These are phyloP conservation scores for Crataegus laevigata DNA, from an alignment of 306 rosid genomes.

Conservation along the genomic window DNA sequence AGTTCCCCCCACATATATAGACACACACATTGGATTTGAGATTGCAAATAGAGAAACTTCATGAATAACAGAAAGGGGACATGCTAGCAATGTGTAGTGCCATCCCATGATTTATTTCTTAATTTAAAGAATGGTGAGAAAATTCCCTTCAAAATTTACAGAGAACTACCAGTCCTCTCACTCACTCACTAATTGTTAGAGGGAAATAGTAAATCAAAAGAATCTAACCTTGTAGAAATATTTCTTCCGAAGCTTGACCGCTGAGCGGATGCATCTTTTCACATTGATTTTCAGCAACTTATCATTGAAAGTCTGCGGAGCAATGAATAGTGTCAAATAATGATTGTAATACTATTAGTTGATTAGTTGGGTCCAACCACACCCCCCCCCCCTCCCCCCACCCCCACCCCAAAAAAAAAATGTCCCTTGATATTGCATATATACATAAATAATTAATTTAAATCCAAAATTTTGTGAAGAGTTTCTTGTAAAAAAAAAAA, in stretches of 20 bases:
- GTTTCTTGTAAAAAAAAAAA: neutral
- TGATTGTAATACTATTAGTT: neutral
- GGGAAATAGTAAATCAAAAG: conserved; percentile 3
- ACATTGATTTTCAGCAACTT: conserved; percentile 71
- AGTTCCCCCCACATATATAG: neutral
- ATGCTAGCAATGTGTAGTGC: neutral
- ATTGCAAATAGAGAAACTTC: neutral
- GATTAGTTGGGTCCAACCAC: neutral
- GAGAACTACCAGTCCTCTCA: neutral
- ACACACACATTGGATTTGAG: neutral
- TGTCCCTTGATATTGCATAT: too few relatives aligned
- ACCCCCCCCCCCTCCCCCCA: too few relatives aligned
- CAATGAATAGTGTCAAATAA: conserved; percentile 1
- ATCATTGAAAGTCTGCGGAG: conserved; percentile 80
- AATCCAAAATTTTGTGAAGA: too few relatives aligned
- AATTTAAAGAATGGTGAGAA: neutral
- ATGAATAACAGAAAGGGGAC: neutral
- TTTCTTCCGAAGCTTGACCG: conserved; percentile 82
- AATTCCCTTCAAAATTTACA: neutral
- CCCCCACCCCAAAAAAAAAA: neutral
- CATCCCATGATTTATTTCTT: neutral
- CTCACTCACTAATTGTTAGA: conserved; percentile 11
- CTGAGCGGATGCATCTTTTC: conserved; percentile 61
- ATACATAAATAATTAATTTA: too few relatives aligned
- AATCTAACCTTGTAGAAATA: conserved; percentile 67